Percentiles rank a stretch among this genome's conserved stretches.
These are phyloP conservation scores for Pharus latifolius DNA, from an alignment of 176 grass and related monocot species.

Conservation along the genomic window DNA sequence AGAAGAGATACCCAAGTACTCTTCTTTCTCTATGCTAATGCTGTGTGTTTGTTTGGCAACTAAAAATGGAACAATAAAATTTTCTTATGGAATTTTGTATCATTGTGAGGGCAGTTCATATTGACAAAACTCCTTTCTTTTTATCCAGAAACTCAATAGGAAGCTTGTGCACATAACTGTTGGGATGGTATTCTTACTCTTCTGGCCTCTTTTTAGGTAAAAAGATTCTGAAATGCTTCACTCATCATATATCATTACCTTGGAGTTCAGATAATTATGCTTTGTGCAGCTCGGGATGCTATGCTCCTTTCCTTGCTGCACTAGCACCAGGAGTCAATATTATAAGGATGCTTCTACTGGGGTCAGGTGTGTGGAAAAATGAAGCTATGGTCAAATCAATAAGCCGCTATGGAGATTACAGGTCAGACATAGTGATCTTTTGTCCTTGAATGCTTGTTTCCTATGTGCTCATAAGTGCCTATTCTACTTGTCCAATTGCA, in stretches of 20 bases:
- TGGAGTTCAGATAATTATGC: slow-evolving; percentile 9
- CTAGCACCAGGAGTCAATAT: slow-evolving; percentile 67
- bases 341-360: slow-evolving; percentile 79
- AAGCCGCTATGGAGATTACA: slow-evolving; percentile 61
- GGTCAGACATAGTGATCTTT: slow-evolving; percentile 25
- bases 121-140: slow-evolving; percentile 1
- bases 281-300: slow-evolving; percentile 49
- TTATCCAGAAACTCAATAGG: slow-evolving; percentile 64
- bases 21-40: background rate
- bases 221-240: background rate
- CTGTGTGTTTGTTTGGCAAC: background rate
- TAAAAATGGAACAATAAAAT: background rate
- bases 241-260: background rate
- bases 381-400: slow-evolving; percentile 91
- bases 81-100: background rate
- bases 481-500: background rate
- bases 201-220: slow-evolving; percentile 94
- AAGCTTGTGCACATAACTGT: slow-evolving; percentile 89
- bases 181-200: slow-evolving; percentile 79
- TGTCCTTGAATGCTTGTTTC: background rate
- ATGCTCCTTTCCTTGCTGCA: slow-evolving; percentile 71
- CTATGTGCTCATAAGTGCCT: background rate
- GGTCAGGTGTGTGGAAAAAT: slow-evolving; percentile 67
- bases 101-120: background rate
- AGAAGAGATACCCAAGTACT: background rate